A percentile compares a stretch with the other conserved stretches of the same genome.
Evolutionary conservation across 1,139 yeast species (phyloP).

Genomic region (Yamadazyma friedrichii): DNA sequence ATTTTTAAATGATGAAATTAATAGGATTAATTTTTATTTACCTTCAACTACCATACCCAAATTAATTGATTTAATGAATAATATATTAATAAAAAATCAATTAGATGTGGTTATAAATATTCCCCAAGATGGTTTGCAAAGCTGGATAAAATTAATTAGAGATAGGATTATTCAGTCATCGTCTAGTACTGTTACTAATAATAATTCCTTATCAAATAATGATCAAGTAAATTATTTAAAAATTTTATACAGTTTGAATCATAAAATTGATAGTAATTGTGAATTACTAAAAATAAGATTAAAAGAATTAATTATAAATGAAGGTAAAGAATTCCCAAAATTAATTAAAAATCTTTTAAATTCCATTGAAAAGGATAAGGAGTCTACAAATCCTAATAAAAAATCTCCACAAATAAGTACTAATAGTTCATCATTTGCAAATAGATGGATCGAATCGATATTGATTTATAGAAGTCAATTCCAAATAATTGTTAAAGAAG

Average conservation of each 20-base stretch:
- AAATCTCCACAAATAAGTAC: not conserved
- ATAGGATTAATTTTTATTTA: slow-evolving; percentile 52
- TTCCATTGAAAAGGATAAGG: slow-evolving; percentile 13
- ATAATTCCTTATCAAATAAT: not conserved
- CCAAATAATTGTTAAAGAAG: slow-evolving; percentile 41
- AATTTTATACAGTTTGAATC: slow-evolving; percentile 49
- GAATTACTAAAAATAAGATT: slow-evolving; percentile 51
- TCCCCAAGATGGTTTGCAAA: slow-evolving; percentile 13
- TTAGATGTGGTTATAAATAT: slow-evolving; percentile 32
- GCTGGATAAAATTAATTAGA: slow-evolving; percentile 13
- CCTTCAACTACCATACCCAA: slow-evolving; percentile 56
- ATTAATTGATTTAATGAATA: slow-evolving; percentile 55
- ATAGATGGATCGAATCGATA: slow-evolving; percentile 67
- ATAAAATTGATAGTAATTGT: slow-evolving; percentile 54
- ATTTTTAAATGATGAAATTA: slow-evolving; percentile 59
- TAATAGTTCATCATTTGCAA: slow-evolving; percentile 49
- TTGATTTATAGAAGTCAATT: slow-evolving; percentile 55
- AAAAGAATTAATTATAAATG: slow-evolving; percentile 44
- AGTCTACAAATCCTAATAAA: not conserved
- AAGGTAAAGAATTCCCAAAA: slow-evolving; percentile 32
- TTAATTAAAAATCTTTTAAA: slow-evolving; percentile 23
- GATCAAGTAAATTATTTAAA: slow-evolving; percentile 27
- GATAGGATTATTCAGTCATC: not conserved
- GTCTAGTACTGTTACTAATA: slow-evolving; percentile 1
- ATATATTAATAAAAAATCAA: slow-evolving; percentile 60